Evolutionary conservation across 331 rosid genomes (phyloP).

Genomic region (Erythrophleum ivorense): DNA sequence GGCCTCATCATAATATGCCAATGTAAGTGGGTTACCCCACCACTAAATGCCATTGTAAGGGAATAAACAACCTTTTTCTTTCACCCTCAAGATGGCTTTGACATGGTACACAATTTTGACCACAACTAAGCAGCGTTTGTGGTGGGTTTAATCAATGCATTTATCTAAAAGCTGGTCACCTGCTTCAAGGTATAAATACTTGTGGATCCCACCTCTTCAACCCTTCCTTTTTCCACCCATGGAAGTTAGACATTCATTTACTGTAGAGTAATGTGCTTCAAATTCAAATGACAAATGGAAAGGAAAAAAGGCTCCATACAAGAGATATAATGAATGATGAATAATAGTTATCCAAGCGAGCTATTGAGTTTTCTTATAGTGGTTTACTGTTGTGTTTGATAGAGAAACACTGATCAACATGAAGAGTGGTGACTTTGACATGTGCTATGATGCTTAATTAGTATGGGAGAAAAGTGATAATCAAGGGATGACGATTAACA

Average conservation of each 20-base stretch:
- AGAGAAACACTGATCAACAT: neutral
- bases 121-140: conserved; percentile 33
- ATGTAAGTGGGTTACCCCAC: conserved; percentile 71
- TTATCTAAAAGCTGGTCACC: conserved; percentile 45
- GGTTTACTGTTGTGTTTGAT: neutral
- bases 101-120: conserved; percentile 50
- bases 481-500: neutral
- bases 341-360: neutral
- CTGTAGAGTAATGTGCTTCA: neutral
- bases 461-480: neutral
- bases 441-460: neutral
- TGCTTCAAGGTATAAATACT: conserved; percentile 35
- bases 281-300: conserved; percentile 17
- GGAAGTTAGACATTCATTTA: conserved; percentile 6
- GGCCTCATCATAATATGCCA: conserved; percentile 43
- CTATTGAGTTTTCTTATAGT: neutral
- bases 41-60: conserved; percentile 53
- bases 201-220: conserved; percentile 46
- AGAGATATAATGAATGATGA: neutral
- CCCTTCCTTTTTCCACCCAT: neutral
- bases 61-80: conserved; percentile 42
- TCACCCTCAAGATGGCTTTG: conserved; percentile 50
- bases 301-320: neutral
- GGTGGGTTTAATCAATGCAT: conserved; percentile 58
- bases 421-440: neutral